phyloP scores from a whole-genome alignment of 331 rosid genomes.

The Erythrophleum ivorense region DNA sequence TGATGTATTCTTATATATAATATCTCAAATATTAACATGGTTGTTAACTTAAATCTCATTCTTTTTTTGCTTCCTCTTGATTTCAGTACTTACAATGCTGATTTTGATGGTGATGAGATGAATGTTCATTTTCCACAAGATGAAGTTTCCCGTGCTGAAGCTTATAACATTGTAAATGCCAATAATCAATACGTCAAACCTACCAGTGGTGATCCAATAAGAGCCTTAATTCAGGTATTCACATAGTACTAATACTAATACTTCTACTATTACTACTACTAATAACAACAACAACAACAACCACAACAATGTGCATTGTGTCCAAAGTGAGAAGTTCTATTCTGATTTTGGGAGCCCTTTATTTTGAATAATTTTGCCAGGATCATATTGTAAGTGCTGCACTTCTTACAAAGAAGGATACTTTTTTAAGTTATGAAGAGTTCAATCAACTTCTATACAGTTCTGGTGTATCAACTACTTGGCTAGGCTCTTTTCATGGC shows the following conservation, averaged over 20 bases:
- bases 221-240: slow-evolving; percentile 92
- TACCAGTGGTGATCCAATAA: slow-evolving; percentile 94
- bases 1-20: neutral
- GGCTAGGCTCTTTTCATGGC: slow-evolving; percentile 47
- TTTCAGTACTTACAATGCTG: slow-evolving; percentile 94
- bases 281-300: neutral
- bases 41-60: slow-evolving; percentile 16
- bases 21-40: slow-evolving; percentile 3
- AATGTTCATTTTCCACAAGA: slow-evolving; percentile 99
- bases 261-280: neutral
- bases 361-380: slow-evolving; percentile 51
- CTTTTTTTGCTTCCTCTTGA: neutral
- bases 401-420: slow-evolving; percentile 88
- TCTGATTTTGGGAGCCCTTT: slow-evolving; percentile 18
- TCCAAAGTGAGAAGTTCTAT: neutral
- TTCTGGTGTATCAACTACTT: slow-evolving; percentile 68
- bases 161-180: slow-evolving; percentile 91
- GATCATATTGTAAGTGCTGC: slow-evolving; percentile 93
- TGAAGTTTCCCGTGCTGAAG: slow-evolving; percentile 96
- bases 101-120: slow-evolving; percentile 98
- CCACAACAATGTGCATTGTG: neutral
- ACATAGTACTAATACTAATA: slow-evolving; percentile 15
- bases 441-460: slow-evolving; percentile 90
- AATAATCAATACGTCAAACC: slow-evolving; percentile 97
- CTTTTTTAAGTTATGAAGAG: slow-evolving; percentile 67